These are phyloP conservation scores for Galerina sulciceps DNA, from an alignment of 768 basidiomycete genomes.

Conservation along the genomic window DNA sequence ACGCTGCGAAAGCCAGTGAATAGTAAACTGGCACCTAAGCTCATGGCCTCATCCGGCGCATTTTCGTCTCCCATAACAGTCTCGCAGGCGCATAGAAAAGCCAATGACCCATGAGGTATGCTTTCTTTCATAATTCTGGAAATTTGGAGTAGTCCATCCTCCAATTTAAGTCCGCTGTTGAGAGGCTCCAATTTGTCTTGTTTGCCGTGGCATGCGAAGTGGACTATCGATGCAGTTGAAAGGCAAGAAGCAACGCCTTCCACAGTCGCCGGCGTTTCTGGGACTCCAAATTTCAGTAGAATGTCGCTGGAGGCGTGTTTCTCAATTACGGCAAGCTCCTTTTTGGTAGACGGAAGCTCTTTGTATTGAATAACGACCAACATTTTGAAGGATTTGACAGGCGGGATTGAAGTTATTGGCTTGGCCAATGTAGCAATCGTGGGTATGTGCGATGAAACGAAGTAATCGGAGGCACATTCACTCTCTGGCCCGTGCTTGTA, in stretches of 20 bases:
- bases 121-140: conserved; percentile 24
- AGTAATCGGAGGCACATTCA: too few species aligned
- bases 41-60: conserved; percentile 27
- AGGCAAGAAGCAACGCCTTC: neutral
- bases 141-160: conserved; percentile 17
- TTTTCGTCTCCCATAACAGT: conserved; percentile 28
- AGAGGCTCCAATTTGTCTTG: conserved; percentile 28
- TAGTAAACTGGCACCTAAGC: conserved; percentile 27
- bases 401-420: too few species aligned
- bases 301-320: too few species aligned
- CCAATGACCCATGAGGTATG: conserved; percentile 21
- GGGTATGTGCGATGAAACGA: too few species aligned
- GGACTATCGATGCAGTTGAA: conserved; percentile 20
- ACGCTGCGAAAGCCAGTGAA: conserved; percentile 28
- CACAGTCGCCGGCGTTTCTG: conserved; percentile 9
- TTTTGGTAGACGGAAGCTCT: too few species aligned
- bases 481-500: conserved; percentile 15
- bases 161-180: conserved; percentile 24
- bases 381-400: too few species aligned
- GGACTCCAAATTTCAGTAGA: too few species aligned
- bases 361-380: too few species aligned
- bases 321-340: too few species aligned
- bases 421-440: too few species aligned
- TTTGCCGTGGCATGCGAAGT: conserved; percentile 36
- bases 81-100: conserved; percentile 37